Base-by-base conservation (phyloP, 192 early-diverging fungal species). In the Geranomyces variabilis region DNA sequence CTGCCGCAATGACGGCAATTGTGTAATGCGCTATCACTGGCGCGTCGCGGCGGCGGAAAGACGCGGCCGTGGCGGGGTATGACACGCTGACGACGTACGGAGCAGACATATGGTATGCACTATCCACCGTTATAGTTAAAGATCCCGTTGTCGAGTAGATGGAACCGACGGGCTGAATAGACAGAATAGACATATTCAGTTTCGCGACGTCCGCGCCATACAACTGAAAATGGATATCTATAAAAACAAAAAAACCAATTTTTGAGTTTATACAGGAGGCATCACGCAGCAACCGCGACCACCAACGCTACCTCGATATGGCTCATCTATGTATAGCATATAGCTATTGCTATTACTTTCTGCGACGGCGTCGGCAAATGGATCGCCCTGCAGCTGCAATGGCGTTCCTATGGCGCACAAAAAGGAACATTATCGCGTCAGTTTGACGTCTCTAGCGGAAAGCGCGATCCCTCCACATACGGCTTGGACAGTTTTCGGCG, bases 311-410 rank as follows among this genome's bases (percentile, higher is more conserved):
- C 70, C 61, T 31, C 44, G 19, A 31, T 41, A 43, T 31, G 59
- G 62, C 45, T 45, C 61, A 30, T 64, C 61, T 21, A 62, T 71
- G 60, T 49, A 64, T 1, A 69, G n/a, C 21, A 36, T 58, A 45
- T 69, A 69, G 36, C 36, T 41, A 41, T 41, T 41, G 36, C 10
- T 10, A 10, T 41, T 3, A 10, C 36, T 10, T 41, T 41, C 36
- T 41, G 3, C 36, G 5, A 41, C 36, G 36, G 36, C 10, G 36
- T 41, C 36, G 10, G 36, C 5, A 41, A 41, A 41, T 7, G 36
- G 36, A 10, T 41, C 36, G 10, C 36, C 10, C 3, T 41, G 36
- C 36, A 41, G 36, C 10, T 41, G 36, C 10, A 41, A 41, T 10
- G 5, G 36, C 36, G 36, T 41, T 10, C 36, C 36, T 41, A 10